Evolutionary conservation across 192 early-diverging fungal genomes (phyloP), one percentile per base, ranked within the genome.

Genomic region (Coemansia pectinata): DNA sequence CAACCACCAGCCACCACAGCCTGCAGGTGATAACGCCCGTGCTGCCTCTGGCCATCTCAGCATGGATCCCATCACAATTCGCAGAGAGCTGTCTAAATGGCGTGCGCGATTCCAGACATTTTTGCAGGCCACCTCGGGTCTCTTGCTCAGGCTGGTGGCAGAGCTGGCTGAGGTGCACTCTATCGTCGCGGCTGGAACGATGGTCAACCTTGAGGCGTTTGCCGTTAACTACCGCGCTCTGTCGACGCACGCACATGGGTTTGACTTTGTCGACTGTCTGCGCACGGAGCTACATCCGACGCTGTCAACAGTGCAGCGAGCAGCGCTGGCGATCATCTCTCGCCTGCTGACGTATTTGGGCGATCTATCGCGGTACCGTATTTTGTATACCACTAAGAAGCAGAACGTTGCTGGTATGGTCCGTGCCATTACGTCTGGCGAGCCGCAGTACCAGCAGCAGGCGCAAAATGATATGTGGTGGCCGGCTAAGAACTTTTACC

Each of bases 401-500:
- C 66, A 67, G 47, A 52, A 48, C 60, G 62, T 52, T 3, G 42
- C 62, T 12, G 29, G 38, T 23, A 48, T 48, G 44, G 36, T 48
- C 21, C 36, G 57, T 8, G 40, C 61, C 5, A 62, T 42, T 19
- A 40, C 65, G 21, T 39, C n/a, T 9, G 47, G 63, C 52, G 29
- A 29, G 55, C 55, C 29, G 4, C 34, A 67, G 65, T 21, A 23
- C 41, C 52, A 65, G 69, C 63, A 38, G 4, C 29, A 60, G 27
- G 27, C 27, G 41, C n/a, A 55, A 12, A 29, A 60, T 11, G 66
- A 76, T 33, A 15, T 70, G 29, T 81, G 79, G 79, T 76, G 68
- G 74, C 41, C 65, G 27, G 79, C 79, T 12, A 81, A 81, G 62
- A 72, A 42, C 63, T 73, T 81, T 60, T 81, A 81, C 60, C 71